A percentile compares a stretch with the other conserved stretches of the same genome.
Evolutionary conservation across 805 yeast genomes (phyloP).

Genomic region (Torulaspora maleeae): DNA sequence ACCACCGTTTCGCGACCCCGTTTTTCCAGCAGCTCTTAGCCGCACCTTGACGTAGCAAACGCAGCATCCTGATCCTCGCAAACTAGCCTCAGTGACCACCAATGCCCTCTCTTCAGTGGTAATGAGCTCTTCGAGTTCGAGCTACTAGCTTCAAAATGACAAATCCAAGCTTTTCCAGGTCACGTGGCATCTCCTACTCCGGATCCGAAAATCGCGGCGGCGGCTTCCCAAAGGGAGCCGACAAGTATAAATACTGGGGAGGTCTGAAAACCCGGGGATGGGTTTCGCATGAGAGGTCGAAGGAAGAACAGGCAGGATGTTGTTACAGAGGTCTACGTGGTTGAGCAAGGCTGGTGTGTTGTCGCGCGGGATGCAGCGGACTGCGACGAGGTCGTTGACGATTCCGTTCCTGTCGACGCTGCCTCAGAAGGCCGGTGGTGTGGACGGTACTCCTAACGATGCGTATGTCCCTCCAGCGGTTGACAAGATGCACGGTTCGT

Average conservation of each 20-base stretch:
- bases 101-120: background rate
- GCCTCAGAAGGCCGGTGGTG: slow-evolving; percentile 84
- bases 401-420: slow-evolving; percentile 52
- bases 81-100: background rate
- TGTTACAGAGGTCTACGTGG: slow-evolving; percentile 12
- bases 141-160: background rate
- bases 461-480: slow-evolving; percentile 66
- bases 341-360: slow-evolving; percentile 4
- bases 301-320: slow-evolving; percentile 7
- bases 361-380: slow-evolving; percentile 23
- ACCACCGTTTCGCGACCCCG: background rate
- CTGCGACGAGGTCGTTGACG: slow-evolving; percentile 35
- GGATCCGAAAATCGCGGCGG: background rate
- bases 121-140: too few relatives aligned
- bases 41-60: background rate
- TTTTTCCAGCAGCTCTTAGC: slow-evolving; percentile 1
- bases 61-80: background rate
- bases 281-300: background rate
- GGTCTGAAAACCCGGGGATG: background rate
- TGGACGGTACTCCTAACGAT: slow-evolving; percentile 91
- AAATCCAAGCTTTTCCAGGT: background rate
- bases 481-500: slow-evolving; percentile 68
- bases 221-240: background rate
- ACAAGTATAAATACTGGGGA: background rate
- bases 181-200: background rate